These are phyloP conservation scores for Oryza officinalis DNA, from an alignment of 176 grass and related monocot species.

Conservation along the genomic window DNA sequence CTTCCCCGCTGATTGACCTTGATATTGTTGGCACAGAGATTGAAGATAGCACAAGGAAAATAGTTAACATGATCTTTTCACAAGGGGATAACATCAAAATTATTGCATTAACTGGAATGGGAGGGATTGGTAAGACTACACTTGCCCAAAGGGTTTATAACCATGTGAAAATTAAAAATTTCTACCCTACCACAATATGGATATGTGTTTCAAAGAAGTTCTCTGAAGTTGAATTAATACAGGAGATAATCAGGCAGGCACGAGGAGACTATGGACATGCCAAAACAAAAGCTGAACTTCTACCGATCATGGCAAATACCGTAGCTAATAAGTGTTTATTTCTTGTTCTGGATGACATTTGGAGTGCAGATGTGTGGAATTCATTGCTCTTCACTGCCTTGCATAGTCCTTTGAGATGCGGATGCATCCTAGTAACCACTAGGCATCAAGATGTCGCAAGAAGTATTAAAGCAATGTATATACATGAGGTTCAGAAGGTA, in stretches of 20 bases:
- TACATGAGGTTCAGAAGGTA: too few species aligned
- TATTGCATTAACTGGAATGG: slow-evolving; percentile 13
- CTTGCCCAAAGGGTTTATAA: slow-evolving; percentile 40
- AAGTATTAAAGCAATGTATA: neutral
- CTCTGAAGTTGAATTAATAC: slow-evolving; percentile 20
- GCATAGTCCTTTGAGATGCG: neutral
- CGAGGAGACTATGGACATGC: neutral
- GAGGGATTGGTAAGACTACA: too few species aligned
- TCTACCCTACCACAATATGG: slow-evolving; percentile 22
- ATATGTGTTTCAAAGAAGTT: slow-evolving; percentile 33
- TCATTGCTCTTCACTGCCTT: neutral
- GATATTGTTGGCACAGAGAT: slow-evolving; percentile 39
- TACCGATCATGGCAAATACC: neutral
- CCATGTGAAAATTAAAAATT: slow-evolving; percentile 10
- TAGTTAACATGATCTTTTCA: neutral
- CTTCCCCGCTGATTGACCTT: slow-evolving; percentile 10
- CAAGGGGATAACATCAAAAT: slow-evolving; percentile 5
- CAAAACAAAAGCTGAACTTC: slow-evolving; percentile 20
- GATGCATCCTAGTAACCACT: slow-evolving; percentile 29
- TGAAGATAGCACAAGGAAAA: neutral
- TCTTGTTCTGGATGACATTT: slow-evolving; percentile 43
- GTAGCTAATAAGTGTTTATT: slow-evolving; percentile 20
- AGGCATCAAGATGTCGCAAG: slow-evolving; percentile 20
- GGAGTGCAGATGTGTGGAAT: slow-evolving; percentile 29
- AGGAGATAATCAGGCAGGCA: slow-evolving; percentile 5